These are phyloP conservation scores for Trichoderma reesei DNA, from an alignment of 495 filamentous ascomycete species.

Conservation along the genomic window DNA sequence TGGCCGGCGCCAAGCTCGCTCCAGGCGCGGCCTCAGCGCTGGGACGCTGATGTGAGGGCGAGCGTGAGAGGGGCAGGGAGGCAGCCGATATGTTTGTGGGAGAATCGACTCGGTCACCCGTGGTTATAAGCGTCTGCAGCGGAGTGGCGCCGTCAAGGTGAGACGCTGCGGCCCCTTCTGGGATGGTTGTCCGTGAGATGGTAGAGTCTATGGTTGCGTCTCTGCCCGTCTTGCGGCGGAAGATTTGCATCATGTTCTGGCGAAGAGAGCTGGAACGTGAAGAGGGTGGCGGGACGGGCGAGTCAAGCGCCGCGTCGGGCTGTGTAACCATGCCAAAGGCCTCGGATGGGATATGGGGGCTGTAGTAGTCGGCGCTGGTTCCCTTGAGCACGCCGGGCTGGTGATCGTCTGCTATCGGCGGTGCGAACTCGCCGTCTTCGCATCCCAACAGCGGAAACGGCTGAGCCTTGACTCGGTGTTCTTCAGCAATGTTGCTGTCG, in stretches of 20 bases:
- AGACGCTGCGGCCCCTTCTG: neutral
- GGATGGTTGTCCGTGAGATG: neutral
- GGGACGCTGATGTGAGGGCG: neutral
- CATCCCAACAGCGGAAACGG: neutral
- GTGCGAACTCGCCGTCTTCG: neutral
- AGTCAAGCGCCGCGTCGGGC: neutral
- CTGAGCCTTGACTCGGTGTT: neutral
- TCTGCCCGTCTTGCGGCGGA: slow-evolving; percentile 7
- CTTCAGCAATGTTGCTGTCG: neutral
- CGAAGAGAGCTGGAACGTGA: slow-evolving; percentile 9
- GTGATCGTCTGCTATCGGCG: neutral
- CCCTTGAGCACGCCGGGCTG: slow-evolving; percentile 8
- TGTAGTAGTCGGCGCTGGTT: slow-evolving; percentile 12
- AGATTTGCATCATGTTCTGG: slow-evolving; percentile 10
- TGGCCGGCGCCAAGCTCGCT: slow-evolving; percentile 18
- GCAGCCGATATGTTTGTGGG: neutral
- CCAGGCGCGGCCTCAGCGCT: neutral
- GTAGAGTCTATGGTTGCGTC: neutral
- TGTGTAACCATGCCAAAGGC: slow-evolving; percentile 7
- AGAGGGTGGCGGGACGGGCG: neutral
- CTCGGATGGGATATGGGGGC: slow-evolving; percentile 8
- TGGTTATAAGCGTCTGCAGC: neutral
- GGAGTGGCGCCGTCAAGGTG: neutral
- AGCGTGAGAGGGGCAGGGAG: neutral
- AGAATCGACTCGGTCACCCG: neutral